Conservation (phyloP, 1,284 basidiomycete species). For the Apiotrichum gracile region DNA sequence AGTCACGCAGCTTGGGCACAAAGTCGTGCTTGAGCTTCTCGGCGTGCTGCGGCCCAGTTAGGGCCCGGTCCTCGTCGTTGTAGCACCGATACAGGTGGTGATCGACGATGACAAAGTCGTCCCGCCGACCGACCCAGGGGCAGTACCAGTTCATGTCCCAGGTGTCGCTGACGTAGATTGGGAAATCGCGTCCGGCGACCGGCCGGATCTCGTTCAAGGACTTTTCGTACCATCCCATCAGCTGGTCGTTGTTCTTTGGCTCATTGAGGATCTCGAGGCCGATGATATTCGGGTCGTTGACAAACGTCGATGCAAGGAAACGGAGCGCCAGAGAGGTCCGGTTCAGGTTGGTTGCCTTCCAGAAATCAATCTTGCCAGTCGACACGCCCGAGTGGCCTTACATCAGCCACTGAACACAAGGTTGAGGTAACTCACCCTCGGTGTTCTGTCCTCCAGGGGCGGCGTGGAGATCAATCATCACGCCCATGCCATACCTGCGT, state of each 20-base stretch:
- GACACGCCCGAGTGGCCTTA: slow-evolving; percentile 43
- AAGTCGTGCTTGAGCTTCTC: slow-evolving; percentile 27
- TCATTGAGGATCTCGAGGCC: slow-evolving; percentile 82
- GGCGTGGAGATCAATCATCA: slow-evolving; percentile 58
- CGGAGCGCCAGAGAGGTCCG: slow-evolving; percentile 54
- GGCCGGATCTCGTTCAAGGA: slow-evolving; percentile 57
- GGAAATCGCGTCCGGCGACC: slow-evolving; percentile 54
- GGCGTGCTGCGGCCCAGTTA: slow-evolving; percentile 58
- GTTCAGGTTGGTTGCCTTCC: slow-evolving; percentile 52
- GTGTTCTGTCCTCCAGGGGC: slow-evolving; percentile 50
- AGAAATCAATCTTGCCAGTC: slow-evolving; percentile 43
- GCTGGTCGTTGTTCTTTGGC: slow-evolving; percentile 55
- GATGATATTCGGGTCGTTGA: slow-evolving; percentile 59
- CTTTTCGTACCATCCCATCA: slow-evolving; percentile 62
- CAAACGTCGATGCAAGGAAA: slow-evolving; percentile 50
- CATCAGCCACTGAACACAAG: slow-evolving; percentile 5
- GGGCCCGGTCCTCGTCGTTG: slow-evolving; percentile 53
- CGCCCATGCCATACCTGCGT: slow-evolving; percentile 61
- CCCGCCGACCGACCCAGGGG: slow-evolving; percentile 50
- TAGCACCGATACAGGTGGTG: slow-evolving; percentile 78
- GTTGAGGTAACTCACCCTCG: slow-evolving; percentile 40
- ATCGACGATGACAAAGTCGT: slow-evolving; percentile 61
- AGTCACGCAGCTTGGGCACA: slow-evolving; percentile 13
- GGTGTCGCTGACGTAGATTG: slow-evolving; percentile 69
- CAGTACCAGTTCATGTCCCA: slow-evolving; percentile 70